Base-by-base conservation (phyloP, 2,329 filamentous ascomycete genomes). In the Fusarium dimerum region DNA sequence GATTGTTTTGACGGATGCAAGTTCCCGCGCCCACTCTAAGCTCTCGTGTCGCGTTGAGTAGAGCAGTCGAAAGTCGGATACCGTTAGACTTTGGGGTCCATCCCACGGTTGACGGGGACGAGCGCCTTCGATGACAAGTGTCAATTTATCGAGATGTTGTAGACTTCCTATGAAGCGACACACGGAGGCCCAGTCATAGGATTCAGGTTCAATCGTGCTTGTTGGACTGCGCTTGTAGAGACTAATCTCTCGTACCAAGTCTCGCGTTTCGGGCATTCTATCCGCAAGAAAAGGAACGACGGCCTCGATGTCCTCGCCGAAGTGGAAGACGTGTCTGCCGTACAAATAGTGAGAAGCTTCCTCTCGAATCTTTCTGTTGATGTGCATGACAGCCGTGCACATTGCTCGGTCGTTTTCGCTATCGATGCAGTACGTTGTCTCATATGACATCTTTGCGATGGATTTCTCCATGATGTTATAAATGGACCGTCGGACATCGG, bases 331-430 rank as follows among this genome's bases (percentile, higher is more conserved):
- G 64, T 85, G 81, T 50, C 66, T 71, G 8, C 72, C 73, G 67
- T 87, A 87, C 4, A 87, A 71, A 15, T 82, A 65, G 51, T 79
- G 74, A 5, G 78, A 71, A n/a, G 80, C 78, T 65, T 87, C 84
- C 52, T 74, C 71, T 65, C 85, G 74, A 46, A 85, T 71, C 48
- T 73, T 73, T 40, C 72, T 71, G 61, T 73, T 78, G 17, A 71
- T 73, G 45, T 68, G 62, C 75, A 83, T 70, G 60, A 81, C 71
- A 46, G 76, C 61, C 30, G 74, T 64, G 68, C 80, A 70, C 61
- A 78, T 70, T 64, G 52, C 47, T 47, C 61, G 53, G 38, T 51
- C 55, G 47, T 51, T 40, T 36, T 56, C 53, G 42, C 43, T 48
- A 17, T 62, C 57, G 54, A 58, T 62, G 48, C 57, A 60, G 67